Evolutionary conservation across 2,329 filamentous ascomycete genomes (phyloP).

Genomic region (Penicillium rolfsii): DNA sequence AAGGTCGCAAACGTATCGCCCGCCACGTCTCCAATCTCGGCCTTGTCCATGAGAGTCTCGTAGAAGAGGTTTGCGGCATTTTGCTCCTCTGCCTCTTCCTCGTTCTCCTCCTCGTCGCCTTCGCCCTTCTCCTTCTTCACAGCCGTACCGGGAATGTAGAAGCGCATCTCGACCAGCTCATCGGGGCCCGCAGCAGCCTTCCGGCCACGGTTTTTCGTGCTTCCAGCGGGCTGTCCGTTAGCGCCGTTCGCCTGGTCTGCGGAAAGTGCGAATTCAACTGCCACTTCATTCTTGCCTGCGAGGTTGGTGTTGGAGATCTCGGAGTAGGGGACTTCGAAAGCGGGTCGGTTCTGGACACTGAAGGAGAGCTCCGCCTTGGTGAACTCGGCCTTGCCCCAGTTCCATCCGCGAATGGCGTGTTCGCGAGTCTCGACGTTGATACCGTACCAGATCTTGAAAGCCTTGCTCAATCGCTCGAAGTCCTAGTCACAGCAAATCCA

Average conservation of each 20-base stretch:
- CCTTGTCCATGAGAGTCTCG: conserved; percentile 96
- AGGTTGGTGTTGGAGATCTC: conserved; percentile 98
- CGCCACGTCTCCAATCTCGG: conserved; percentile 98
- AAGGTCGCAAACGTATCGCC: conserved; percentile 98
- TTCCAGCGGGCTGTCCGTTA: conserved; percentile 72
- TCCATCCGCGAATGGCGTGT: conserved; percentile 95
- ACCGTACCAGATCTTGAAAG: conserved; percentile 98
- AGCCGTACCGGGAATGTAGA: conserved; percentile 93
- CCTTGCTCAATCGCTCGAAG: conserved; percentile 83
- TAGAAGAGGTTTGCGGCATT: conserved; percentile 98
- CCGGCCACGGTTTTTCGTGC: conserved; percentile 74
- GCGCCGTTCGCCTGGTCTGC: conserved; percentile 72
- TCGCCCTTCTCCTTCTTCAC: conserved; percentile 70
- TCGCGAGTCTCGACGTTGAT: conserved; percentile 89
- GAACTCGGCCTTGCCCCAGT: conserved; percentile 98
- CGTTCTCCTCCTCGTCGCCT: conserved; percentile 69
- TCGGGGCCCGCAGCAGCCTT: conserved; percentile 88
- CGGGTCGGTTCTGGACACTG: conserved; percentile 94
- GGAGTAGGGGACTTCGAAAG: conserved; percentile 95
- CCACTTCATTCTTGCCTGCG: conserved; percentile 95
- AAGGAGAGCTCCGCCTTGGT: conserved; percentile 93
- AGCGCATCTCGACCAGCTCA: conserved; percentile 96
- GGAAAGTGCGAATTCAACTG: conserved; percentile 86
- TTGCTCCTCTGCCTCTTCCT: conserved; percentile 77
- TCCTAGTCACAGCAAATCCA: conserved; percentile 58